A percentile compares a stretch with the other conserved stretches of the same genome.
phyloP scores from a whole-genome alignment of 495 filamentous ascomycete genomes.

The Geopyxis carbonaria region DNA sequence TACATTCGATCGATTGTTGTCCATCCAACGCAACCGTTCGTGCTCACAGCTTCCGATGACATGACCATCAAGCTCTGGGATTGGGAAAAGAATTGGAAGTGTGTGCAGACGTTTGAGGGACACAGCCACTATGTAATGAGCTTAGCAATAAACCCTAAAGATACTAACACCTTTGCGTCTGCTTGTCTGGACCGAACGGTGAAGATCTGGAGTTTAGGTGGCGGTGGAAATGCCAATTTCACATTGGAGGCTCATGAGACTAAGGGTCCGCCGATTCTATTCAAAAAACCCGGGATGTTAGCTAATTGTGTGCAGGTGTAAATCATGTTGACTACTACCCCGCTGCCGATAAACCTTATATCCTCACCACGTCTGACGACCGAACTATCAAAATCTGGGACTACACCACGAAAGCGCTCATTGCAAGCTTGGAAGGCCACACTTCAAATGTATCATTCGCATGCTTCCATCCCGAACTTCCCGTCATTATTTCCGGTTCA shows the following conservation, averaged over 20 bases:
- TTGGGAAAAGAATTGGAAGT: conserved; percentile 98
- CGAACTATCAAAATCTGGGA: conserved; percentile 94
- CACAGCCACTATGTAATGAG: conserved; percentile 98
- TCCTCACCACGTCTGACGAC: conserved; percentile 92
- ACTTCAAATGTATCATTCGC: conserved; percentile 98
- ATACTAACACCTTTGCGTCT: conserved; percentile 94
- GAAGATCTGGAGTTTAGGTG: conserved; percentile 96
- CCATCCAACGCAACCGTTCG: conserved; percentile 91
- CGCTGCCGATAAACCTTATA: conserved; percentile 87
- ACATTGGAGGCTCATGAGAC: conserved; percentile 94
- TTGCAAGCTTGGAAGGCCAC: conserved; percentile 91
- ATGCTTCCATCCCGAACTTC: conserved; percentile 92
- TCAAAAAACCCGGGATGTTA: conserved; percentile 1
- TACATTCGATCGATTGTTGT: conserved; percentile 96
- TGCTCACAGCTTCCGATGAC: conserved; percentile 93
- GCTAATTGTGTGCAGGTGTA: conserved; percentile 30
- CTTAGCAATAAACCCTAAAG: conserved; percentile 98
- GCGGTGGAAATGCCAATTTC: conserved; percentile 67
- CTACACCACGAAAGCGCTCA: conserved; percentile 93
- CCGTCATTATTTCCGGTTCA: conserved; percentile 95
- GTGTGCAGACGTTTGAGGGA: conserved; percentile 94
- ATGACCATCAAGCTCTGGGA: conserved; percentile 99
- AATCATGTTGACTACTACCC: conserved; percentile 98
- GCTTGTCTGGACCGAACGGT: conserved; percentile 93
- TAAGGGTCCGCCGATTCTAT: conserved; percentile 41